Evolutionary conservation across 179 eudicot genomes (phyloP).

Genomic region (Camellia oleifera): DNA sequence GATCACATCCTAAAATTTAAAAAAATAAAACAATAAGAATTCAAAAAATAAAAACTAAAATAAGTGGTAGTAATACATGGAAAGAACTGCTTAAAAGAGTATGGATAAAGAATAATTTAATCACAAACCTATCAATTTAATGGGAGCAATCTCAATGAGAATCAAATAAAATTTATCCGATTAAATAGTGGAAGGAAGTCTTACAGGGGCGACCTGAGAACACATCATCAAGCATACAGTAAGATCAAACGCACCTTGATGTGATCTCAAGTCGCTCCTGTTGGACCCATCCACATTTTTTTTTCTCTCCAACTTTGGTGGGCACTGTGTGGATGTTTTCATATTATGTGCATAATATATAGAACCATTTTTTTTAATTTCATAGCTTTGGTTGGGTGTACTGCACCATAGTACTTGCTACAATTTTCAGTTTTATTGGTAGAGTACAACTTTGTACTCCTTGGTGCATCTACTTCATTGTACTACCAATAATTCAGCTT

Average conservation of each 20-base stretch:
- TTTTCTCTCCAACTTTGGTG: neutral
- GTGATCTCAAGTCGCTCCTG: slow-evolving; percentile 71
- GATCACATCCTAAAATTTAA: no score
- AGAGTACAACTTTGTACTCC: slow-evolving; percentile 18
- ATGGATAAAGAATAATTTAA: neutral
- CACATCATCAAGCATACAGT: slow-evolving; percentile 32
- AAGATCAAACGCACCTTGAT: neutral
- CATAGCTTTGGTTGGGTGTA: neutral
- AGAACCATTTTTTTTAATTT: neutral
- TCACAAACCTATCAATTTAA: neutral
- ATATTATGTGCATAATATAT: neutral
- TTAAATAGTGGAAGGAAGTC: slow-evolving; percentile 29
- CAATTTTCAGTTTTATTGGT: neutral
- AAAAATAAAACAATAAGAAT: neutral
- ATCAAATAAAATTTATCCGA: neutral
- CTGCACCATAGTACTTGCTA: slow-evolving; percentile 13
- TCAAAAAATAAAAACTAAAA: neutral
- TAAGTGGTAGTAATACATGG: neutral
- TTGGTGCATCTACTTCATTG: neutral
- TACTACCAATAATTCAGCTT: neutral
- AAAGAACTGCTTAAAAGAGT: neutral
- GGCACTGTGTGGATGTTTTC: neutral
- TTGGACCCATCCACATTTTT: slow-evolving; percentile 38
- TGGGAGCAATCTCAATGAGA: neutral
- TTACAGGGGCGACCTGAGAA: slow-evolving; percentile 97